These are phyloP conservation scores for Colletotrichum limetticola DNA, from an alignment of 2,329 filamentous ascomycete genomes.

Conservation along the genomic window DNA sequence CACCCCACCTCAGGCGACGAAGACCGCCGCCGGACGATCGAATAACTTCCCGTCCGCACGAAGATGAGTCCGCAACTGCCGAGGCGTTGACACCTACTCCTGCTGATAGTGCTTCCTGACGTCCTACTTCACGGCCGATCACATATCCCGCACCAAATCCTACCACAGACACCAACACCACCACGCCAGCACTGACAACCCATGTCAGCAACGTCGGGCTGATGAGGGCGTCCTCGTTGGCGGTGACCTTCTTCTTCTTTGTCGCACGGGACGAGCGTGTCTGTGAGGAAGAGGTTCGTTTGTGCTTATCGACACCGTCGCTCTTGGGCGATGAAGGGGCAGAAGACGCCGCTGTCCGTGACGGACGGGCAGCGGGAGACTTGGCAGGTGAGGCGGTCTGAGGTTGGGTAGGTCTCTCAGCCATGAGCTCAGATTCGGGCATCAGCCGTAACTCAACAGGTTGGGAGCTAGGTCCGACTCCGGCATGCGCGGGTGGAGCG, in stretches of 20 bases:
- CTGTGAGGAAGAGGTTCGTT: conserved; percentile 53
- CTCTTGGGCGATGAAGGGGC: conserved; percentile 33
- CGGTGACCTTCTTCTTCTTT: conserved; percentile 69
- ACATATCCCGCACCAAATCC: conserved; percentile 77
- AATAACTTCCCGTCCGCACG: conserved; percentile 65
- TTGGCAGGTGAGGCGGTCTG: conserved; percentile 33
- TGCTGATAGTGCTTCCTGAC: conserved; percentile 65
- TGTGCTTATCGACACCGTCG: conserved; percentile 56
- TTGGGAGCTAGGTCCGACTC: conserved; percentile 59
- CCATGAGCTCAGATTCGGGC: conserved; percentile 69
- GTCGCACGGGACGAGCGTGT: conserved; percentile 54
- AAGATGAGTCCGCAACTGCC: conserved; percentile 53
- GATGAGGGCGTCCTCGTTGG: conserved; percentile 53
- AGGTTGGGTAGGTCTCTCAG: conserved; percentile 42
- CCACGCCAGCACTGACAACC: conserved; percentile 74
- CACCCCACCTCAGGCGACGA: conserved; percentile 64
- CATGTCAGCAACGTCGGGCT: conserved; percentile 72
- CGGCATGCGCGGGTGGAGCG: conserved; percentile 45
- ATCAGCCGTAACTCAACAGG: conserved; percentile 70
- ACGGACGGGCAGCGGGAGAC: conserved; percentile 41
- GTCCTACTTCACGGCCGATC: conserved; percentile 73
- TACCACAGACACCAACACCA: conserved; percentile 75
- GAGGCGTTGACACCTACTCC: conserved; percentile 56
- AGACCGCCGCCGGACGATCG: conserved; percentile 62
- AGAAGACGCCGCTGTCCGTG: conserved; percentile 39